Conservation (phyloP, 2,329 filamentous ascomycete species). For the Aspergillus flavus region DNA sequence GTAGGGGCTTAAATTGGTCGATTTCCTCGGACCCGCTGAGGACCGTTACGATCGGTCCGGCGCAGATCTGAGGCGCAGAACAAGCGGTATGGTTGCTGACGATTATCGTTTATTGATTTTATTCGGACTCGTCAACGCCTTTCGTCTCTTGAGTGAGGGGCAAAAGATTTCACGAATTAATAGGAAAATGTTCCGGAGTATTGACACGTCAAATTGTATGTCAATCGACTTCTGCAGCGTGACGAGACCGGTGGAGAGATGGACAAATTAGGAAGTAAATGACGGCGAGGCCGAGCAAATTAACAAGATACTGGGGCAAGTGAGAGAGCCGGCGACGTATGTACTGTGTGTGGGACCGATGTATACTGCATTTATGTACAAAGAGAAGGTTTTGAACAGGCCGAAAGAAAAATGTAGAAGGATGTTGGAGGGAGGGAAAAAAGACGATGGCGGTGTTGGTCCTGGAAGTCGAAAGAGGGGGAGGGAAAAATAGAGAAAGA, state of each 20-base stretch:
- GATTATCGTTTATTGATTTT: neutral
- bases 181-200: conserved; percentile 4
- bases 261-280: neutral
- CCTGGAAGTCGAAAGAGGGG: neutral
- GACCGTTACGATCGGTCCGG: conserved; percentile 27
- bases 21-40: conserved; percentile 28
- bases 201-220: conserved; percentile 13
- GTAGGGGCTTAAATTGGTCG: conserved; percentile 18
- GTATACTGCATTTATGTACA: conserved; percentile 2
- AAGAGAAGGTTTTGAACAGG: neutral
- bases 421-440: neutral
- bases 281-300: neutral
- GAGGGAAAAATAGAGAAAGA: neutral
- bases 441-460: neutral
- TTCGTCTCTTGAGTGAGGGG: neutral
- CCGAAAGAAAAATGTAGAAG: neutral
- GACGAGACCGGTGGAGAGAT: conserved; percentile 3
- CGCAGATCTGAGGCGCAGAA: conserved; percentile 21
- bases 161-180: neutral
- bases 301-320: neutral
- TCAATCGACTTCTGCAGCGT: conserved; percentile 9
- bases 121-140: neutral
- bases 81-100: conserved; percentile 3
- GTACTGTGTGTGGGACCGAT: conserved; percentile 2
- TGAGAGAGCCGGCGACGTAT: conserved; percentile 1